Evolutionary conservation across 768 basidiomycete genomes (phyloP).

Genomic region (Russula compacta): DNA sequence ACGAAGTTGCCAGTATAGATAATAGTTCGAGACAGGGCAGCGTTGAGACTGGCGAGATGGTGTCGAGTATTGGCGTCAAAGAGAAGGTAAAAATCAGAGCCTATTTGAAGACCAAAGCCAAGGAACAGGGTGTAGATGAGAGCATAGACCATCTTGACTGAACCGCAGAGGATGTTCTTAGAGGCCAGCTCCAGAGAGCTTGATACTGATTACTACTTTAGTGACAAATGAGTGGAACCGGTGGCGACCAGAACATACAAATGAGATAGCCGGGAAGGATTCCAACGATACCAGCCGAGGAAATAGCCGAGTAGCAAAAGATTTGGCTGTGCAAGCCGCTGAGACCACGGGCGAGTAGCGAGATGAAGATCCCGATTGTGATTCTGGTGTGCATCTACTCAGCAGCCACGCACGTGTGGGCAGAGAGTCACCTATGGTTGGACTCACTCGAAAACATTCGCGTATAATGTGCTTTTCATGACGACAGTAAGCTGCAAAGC

Average conservation of each 20-base stretch:
- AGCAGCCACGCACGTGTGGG: background rate
- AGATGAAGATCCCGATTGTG: conserved; percentile 71
- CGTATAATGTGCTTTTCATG: conserved; percentile 68
- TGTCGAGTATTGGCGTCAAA: conserved; percentile 51
- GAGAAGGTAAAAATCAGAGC: conserved; percentile 70
- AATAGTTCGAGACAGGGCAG: conserved; percentile 39
- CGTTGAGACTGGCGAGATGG: conserved; percentile 44
- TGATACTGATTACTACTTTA: conserved; percentile 41
- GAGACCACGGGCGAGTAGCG: conserved; percentile 72
- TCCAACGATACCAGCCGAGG: conserved; percentile 77
- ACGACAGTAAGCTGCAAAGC: conserved; percentile 68
- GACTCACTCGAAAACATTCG: conserved; percentile 86
- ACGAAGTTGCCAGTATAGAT: conserved; percentile 59
- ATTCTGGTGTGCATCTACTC: conserved; percentile 41
- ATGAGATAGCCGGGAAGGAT: conserved; percentile 88
- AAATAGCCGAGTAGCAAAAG: conserved; percentile 90
- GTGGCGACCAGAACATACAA: conserved; percentile 35
- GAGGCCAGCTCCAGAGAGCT: conserved; percentile 79
- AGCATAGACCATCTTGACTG: conserved; percentile 85
- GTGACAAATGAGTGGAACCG: conserved; percentile 5
- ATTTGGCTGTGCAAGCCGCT: conserved; percentile 67
- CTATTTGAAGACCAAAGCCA: conserved; percentile 79
- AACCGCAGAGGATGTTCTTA: conserved; percentile 77
- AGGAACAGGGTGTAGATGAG: conserved; percentile 79
- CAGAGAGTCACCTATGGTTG: background rate